Percentiles rank a stretch among this genome's conserved stretches.
Conservation (phyloP, 2,329 filamentous ascomycete species). For the Neophaeococcomyces aloes region DNA sequence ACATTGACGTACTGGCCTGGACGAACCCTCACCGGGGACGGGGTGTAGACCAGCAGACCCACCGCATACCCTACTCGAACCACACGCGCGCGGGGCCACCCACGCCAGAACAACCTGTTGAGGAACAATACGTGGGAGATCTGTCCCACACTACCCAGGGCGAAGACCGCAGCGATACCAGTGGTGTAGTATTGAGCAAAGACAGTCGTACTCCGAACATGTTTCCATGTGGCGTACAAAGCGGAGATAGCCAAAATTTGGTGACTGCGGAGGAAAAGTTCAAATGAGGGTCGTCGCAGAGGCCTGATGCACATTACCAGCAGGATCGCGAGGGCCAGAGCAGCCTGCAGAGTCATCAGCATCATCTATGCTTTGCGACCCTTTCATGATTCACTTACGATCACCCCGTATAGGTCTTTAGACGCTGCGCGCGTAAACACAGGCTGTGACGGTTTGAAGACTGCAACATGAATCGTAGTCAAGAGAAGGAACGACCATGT, state of each 20-base stretch:
- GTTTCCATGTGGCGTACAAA: not conserved
- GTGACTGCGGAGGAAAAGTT: constrained; percentile 1
- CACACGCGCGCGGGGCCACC: not conserved
- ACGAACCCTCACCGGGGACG: constrained; percentile 15
- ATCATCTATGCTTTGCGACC: not conserved
- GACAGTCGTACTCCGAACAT: not conserved
- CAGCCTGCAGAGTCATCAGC: not conserved
- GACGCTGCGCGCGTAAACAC: not conserved
- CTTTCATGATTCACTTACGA: not conserved
- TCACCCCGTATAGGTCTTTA: not conserved
- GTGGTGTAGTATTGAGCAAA: not conserved
- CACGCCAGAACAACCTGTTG: not conserved
- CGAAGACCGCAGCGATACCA: not conserved
- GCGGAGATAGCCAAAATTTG: not conserved
- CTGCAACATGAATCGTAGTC: not conserved
- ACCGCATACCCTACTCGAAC: not conserved
- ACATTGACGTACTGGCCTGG: constrained; percentile 25
- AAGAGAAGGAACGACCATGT: not conserved
- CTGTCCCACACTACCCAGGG: not conserved
- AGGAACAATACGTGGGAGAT: not conserved
- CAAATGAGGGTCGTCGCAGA: not conserved
- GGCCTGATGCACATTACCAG: not conserved
- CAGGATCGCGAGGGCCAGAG: not conserved
- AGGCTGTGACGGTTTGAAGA: not conserved
- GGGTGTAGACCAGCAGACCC: not conserved